phyloP scores from a whole-genome alignment of 208 protist species.

The Leptomonas seymouri region DNA sequence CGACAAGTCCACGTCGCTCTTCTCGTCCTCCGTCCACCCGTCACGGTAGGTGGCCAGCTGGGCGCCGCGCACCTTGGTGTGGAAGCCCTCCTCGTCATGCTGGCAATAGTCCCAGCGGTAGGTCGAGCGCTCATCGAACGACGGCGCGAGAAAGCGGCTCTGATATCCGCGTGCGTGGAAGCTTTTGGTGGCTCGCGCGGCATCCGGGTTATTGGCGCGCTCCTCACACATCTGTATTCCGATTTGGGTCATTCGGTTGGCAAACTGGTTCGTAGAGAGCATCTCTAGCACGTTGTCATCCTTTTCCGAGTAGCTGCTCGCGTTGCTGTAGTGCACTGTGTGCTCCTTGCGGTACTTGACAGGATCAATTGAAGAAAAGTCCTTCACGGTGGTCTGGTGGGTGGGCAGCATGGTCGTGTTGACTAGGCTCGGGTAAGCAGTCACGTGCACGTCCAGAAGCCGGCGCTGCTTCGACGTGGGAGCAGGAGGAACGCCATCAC shows the following conservation, averaged over 20 bases:
- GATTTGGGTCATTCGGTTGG: conserved; percentile 44
- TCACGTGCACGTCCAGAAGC: conserved; percentile 74
- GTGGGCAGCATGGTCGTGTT: conserved; percentile 57
- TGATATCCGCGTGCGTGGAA: conserved; percentile 28
- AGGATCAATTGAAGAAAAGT: conserved; percentile 53
- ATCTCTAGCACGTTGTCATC: conserved; percentile 36
- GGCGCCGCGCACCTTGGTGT: conserved; percentile 24
- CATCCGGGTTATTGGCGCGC: conserved; percentile 20
- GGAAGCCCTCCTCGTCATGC: conserved; percentile 21
- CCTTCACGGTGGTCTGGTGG: conserved; percentile 31
- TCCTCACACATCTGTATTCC: conserved; percentile 44
- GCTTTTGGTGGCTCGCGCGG: conserved; percentile 1
- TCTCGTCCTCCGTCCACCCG: conserved; percentile 69
- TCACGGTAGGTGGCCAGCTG: conserved; percentile 61
- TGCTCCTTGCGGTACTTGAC: conserved; percentile 51
- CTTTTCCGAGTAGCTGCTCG: conserved; percentile 25
- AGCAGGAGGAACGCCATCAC: conserved; percentile 25
- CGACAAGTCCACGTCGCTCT: conserved; percentile 56
- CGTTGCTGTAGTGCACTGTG: conserved; percentile 46
- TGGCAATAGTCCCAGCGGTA: conserved; percentile 87
- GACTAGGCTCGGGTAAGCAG: conserved; percentile 64
- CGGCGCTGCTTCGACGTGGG: conserved; percentile 45
- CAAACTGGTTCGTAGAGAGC: conserved; percentile 66
- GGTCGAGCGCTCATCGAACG: conserved; percentile 70
- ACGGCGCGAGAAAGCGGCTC: conserved; percentile 29